phyloP scores from a whole-genome alignment of 2,329 filamentous ascomycete species.

The Botrytis elliptica region DNA sequence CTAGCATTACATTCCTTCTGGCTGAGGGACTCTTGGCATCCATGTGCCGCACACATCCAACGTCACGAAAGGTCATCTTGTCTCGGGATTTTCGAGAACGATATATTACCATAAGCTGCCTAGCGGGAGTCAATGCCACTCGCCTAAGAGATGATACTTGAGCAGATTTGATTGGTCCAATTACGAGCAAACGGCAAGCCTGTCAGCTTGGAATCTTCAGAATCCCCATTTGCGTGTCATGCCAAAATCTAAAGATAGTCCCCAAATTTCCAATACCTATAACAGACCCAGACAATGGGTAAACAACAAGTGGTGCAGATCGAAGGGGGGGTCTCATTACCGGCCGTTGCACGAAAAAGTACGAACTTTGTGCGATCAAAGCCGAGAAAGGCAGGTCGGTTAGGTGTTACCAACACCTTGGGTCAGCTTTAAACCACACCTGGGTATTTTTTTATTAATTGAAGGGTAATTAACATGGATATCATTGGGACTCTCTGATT shows the following conservation, averaged over 20 bases:
- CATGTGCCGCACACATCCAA: slow-evolving; percentile 15
- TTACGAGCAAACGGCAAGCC: slow-evolving; percentile 5
- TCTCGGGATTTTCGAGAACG: not conserved
- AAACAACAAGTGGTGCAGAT: slow-evolving; percentile 11
- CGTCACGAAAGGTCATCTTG: slow-evolving; percentile 4
- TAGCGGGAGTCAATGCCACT: not conserved
- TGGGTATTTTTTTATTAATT: not conserved
- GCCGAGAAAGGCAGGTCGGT: slow-evolving; percentile 8
- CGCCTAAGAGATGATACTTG: not conserved
- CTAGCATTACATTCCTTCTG: not conserved
- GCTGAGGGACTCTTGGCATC: not conserved
- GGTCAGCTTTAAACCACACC: slow-evolving; percentile 1
- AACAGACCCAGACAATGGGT: slow-evolving; percentile 16
- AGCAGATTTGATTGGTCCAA: not conserved
- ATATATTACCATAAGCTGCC: not conserved
- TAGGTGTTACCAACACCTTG: slow-evolving; percentile 20
- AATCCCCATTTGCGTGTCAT: slow-evolving; percentile 6
- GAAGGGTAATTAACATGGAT: not conserved
- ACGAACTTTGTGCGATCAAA: not conserved
- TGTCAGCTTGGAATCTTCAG: slow-evolving; percentile 18
- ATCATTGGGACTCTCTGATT: not conserved
- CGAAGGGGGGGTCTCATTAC: slow-evolving; percentile 12
- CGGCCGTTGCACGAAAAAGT: slow-evolving; percentile 1
- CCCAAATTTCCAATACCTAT: not conserved
- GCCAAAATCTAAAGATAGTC: slow-evolving; percentile 13